phyloP scores from a whole-genome alignment of 2,329 filamentous ascomycete species.

The Penicillium sp. region DNA sequence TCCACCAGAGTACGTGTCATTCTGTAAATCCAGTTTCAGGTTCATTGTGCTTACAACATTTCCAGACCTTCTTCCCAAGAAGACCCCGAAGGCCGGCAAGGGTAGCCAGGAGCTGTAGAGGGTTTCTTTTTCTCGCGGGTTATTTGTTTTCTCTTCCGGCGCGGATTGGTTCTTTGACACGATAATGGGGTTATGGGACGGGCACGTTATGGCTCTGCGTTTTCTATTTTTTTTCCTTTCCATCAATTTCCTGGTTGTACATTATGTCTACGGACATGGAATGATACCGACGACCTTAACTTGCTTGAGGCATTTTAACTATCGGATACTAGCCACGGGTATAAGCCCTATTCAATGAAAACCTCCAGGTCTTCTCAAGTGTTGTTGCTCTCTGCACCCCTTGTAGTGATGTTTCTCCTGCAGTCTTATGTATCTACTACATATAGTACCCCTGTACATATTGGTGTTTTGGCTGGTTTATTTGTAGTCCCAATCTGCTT shows the following conservation, averaged over 20 bases:
- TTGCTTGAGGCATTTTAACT: constrained; percentile 32
- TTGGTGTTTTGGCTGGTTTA: neutral
- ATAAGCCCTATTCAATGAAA: constrained; percentile 26
- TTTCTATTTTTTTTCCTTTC: constrained; percentile 43
- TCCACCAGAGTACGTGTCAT: constrained; percentile 78
- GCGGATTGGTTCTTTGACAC: constrained; percentile 64
- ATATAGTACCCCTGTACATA: neutral
- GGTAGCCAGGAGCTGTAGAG: constrained; percentile 89
- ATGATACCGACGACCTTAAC: constrained; percentile 40
- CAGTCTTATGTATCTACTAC: too few relatives aligned
- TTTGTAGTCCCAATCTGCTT: too few relatives aligned
- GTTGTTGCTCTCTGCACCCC: neutral
- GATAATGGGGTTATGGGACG: constrained; percentile 71
- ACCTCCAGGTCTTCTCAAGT: constrained; percentile 20
- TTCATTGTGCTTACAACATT: neutral
- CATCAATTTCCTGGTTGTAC: constrained; percentile 53
- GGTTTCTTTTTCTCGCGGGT: constrained; percentile 49
- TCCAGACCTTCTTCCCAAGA: constrained; percentile 95
- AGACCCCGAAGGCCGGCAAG: constrained; percentile 94
- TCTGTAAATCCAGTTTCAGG: constrained; percentile 10
- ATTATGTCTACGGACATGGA: constrained; percentile 58
- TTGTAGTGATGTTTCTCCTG: too few relatives aligned
- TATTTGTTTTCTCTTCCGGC: constrained; percentile 62
- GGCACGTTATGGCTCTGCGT: constrained; percentile 54
- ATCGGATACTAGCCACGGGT: constrained; percentile 21